A percentile compares a stretch with the other conserved stretches of the same genome.
These are phyloP conservation scores for Pyrrhoderma lamaoense DNA, from an alignment of 1,284 basidiomycete species.

Conservation along the genomic window DNA sequence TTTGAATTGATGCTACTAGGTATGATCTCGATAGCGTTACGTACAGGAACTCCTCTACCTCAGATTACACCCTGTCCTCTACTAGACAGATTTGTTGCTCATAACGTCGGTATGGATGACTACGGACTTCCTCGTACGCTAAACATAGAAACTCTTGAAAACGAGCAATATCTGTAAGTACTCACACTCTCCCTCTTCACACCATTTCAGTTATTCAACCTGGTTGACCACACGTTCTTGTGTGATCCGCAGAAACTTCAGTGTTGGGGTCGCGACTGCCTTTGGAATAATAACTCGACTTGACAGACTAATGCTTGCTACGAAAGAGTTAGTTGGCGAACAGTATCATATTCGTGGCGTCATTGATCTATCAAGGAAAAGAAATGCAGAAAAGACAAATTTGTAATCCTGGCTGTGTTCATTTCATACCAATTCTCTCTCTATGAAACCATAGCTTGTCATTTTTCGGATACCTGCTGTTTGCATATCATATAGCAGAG, in stretches of 20 bases:
- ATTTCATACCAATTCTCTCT: too few species aligned
- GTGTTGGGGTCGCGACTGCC: slow-evolving; percentile 67
- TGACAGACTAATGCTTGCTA: slow-evolving; percentile 67
- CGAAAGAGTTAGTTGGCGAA: slow-evolving; percentile 76
- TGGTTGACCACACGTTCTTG: too few species aligned
- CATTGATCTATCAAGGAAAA: background rate
- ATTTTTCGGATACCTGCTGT: too few species aligned
- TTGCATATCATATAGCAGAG: too few species aligned
- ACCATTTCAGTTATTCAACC: too few species aligned
- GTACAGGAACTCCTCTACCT: slow-evolving; percentile 69
- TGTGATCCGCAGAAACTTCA: slow-evolving; percentile 63
- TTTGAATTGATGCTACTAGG: slow-evolving; percentile 33
- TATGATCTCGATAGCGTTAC: slow-evolving; percentile 64
- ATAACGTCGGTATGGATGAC: slow-evolving; percentile 12
- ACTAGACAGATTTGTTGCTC: slow-evolving; percentile 51
- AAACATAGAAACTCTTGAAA: slow-evolving; percentile 20
- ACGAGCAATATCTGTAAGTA: slow-evolving; percentile 23
- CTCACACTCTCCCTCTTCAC: too few species aligned
- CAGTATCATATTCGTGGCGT: slow-evolving; percentile 69
- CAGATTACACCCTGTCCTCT: slow-evolving; percentile 84
- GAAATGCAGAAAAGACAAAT: background rate
- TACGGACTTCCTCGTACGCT: slow-evolving; percentile 16
- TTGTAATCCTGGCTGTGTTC: background rate
- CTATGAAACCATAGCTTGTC: too few species aligned
- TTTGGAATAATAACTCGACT: slow-evolving; percentile 60